A percentile compares a stretch with the other conserved stretches of the same genome.
Evolutionary conservation across 371 early-diverging fungal genomes (phyloP).

Genomic region (Syncephalastrum monosporum): DNA sequence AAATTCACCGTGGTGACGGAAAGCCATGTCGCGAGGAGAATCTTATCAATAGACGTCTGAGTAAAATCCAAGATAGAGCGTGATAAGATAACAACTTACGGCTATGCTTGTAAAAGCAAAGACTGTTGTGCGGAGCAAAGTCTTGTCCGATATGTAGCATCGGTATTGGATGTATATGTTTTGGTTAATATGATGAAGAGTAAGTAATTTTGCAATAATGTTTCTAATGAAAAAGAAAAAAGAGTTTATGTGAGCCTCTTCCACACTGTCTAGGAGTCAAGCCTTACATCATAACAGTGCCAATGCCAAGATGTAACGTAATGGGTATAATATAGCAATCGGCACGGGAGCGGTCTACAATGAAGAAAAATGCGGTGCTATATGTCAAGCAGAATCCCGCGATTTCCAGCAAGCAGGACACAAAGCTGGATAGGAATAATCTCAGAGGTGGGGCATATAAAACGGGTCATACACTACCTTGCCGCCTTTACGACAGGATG

Average conservation of each 20-base stretch:
- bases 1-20: slow-evolving; percentile 22
- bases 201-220: no score
- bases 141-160: slow-evolving; percentile 29
- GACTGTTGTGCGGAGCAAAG: slow-evolving; percentile 29
- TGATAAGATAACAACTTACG: no score
- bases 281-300: slow-evolving; percentile 38
- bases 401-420: slow-evolving; percentile 52
- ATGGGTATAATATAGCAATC: slow-evolving; percentile 44
- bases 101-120: no score
- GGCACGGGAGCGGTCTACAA: slow-evolving; percentile 24
- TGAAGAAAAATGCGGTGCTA: slow-evolving; percentile 35
- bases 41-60: slow-evolving; percentile 18
- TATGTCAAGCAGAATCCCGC: slow-evolving; percentile 43
- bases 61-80: no score
- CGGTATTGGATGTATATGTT: no score
- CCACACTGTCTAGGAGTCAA: slow-evolving; percentile 8
- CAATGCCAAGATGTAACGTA: slow-evolving; percentile 43
- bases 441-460: not conserved
- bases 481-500: slow-evolving; percentile 46
- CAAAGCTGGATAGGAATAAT: slow-evolving; percentile 22
- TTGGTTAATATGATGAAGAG: no score
- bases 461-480: slow-evolving; percentile 26
- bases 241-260: no score
- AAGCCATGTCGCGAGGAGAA: slow-evolving; percentile 43
- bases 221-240: no score